Base-by-base conservation (phyloP, 805 yeast genomes). In the Soucietia sequanensis region DNA sequence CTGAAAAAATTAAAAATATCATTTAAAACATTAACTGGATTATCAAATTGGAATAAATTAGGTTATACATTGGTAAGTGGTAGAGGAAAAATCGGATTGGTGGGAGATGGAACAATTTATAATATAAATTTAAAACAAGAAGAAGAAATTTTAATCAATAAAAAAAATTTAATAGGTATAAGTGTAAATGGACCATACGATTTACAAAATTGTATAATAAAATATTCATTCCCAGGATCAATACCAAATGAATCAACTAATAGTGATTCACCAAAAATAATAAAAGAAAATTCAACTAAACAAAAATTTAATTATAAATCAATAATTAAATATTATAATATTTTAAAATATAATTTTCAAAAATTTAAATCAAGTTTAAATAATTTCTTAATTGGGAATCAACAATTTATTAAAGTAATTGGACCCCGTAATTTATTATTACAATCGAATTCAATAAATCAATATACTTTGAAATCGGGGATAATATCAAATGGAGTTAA, bases 341-440 rank as follows among this genome's bases (percentile, higher is more conserved):
- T 35, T 12, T 26, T 10, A 12, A 18, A 15, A 17, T 20, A 22
- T 29, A 10, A 31, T n/a, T 16, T 4, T 16, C 23, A 19, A 12
- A 33, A 16, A 22, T 25, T 21, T 22, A 26, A 16, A 26, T 22
- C 13, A 24, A 16, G 24, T 13, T 17, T 37, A 8, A 33, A 41
- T 31, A 43, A 44, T 29, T 35, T 35, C 19, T 28, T 35, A 36
- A 40, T 51, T 11, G 70, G 67, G 1, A 70, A 63, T 41, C 68
- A 68, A 8, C 62, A 62, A 12, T 79, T 70, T 40, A 67, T 79
- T 23, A 69, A 63, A 23, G 59, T 80, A 4, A 52, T 64, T 9
- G 86, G 86, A 0, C 84, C 84, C 8, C 62, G 81, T 29, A 66
- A 65, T 17, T 38, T 76, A 3, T 52, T 76, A 35, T 47, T 76